phyloP scores from a whole-genome alignment of 106 monocot species.

The Dendrobium huoshanense region DNA sequence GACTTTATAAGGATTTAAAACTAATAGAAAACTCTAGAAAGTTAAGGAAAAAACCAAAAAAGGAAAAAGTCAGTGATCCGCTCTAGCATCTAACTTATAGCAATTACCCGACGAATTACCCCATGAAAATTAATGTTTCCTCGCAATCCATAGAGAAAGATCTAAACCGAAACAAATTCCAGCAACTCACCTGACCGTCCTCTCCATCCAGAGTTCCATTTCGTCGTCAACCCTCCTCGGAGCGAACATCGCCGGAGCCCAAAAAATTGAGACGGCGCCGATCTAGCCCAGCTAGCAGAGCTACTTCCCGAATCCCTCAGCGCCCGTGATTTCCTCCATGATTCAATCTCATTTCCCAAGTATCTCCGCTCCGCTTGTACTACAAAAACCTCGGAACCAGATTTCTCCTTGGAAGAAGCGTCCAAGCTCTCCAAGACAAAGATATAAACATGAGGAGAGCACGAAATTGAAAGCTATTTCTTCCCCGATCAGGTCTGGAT shows the following conservation, averaged over 20 bases:
- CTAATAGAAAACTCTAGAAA: background rate
- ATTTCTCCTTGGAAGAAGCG: background rate
- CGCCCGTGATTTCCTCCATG: background rate
- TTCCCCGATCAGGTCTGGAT: background rate
- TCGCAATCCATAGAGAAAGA: background rate
- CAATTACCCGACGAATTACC: background rate
- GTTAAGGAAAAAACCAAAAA: background rate
- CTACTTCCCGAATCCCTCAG: background rate
- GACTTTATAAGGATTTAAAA: background rate
- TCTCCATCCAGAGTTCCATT: constrained; percentile 33
- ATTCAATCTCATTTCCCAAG: background rate
- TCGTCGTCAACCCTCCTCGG: constrained; percentile 45
- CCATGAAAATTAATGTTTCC: background rate
- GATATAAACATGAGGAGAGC: background rate
- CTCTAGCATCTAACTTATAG: background rate
- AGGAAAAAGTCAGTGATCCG: too few relatives aligned
- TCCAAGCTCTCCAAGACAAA: constrained; percentile 1
- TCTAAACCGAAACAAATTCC: background rate
- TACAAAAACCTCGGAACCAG: background rate
- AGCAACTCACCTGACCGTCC: constrained; percentile 40
- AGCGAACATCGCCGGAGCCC: constrained; percentile 19
- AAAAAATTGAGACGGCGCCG: background rate
- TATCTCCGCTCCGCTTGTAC: background rate
- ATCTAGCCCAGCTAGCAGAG: background rate
- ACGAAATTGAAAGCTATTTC: background rate